Evolutionary conservation across 1,284 basidiomycete genomes (phyloP).

Genomic region (Marasmius fiardii): DNA sequence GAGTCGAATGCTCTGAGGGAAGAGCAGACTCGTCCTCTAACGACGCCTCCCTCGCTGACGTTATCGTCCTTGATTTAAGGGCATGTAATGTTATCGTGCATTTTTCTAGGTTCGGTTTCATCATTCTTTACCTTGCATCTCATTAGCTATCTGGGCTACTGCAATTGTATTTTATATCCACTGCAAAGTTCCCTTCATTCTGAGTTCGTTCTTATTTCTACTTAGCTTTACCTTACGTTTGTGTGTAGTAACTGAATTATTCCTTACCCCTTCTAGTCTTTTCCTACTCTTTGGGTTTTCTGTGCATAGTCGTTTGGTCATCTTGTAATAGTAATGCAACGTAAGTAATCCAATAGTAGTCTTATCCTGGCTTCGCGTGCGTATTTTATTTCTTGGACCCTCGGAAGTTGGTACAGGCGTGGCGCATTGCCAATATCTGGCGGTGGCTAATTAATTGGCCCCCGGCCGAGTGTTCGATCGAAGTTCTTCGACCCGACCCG

Average conservation of each 20-base stretch:
- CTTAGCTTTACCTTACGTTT: not conserved
- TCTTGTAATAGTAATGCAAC: not conserved
- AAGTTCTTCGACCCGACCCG: too few relatives aligned
- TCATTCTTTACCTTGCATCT: not conserved
- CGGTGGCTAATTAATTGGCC: too few relatives aligned
- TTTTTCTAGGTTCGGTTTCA: not conserved
- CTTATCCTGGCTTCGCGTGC: too few relatives aligned
- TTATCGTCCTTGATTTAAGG: not conserved
- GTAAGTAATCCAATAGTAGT: too few relatives aligned
- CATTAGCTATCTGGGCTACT: not conserved
- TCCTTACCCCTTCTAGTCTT: not conserved
- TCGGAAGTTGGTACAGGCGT: too few relatives aligned
- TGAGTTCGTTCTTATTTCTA: not conserved
- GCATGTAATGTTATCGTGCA: not conserved
- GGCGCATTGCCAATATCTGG: too few relatives aligned
- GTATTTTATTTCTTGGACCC: too few relatives aligned
- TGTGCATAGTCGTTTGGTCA: not conserved
- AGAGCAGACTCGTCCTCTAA: not conserved
- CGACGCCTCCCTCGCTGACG: not conserved
- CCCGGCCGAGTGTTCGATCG: too few relatives aligned
- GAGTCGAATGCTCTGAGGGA: constrained; percentile 1
- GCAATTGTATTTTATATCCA: not conserved
- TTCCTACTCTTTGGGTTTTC: not conserved
- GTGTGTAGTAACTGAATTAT: constrained; percentile 3
- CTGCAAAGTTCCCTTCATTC: too few relatives aligned